Evolutionary conservation across 441 rosid genomes (phyloP), one percentile per base, ranked within the genome.

Genomic region (Jatropha podagrica): DNA sequence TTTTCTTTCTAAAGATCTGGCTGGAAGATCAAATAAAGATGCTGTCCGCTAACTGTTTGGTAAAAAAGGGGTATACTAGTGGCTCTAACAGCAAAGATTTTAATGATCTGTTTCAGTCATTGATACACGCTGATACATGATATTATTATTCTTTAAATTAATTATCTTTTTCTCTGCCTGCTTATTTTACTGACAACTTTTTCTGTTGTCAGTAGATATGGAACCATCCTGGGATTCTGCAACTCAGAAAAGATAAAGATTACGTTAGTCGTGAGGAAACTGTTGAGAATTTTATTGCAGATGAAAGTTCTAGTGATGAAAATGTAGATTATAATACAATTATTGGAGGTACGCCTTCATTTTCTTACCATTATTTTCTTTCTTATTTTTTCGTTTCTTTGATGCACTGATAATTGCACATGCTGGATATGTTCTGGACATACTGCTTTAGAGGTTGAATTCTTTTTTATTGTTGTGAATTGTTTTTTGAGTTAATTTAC

Each of bases 191-290:
- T 73, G 48, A 67, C 69, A 74, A 49, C n/a, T 17, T 61, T 82
- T 70, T 42, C 59, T 77, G 70, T 82, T 46, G 63, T 68, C 87
- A 70, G 81, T 84, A 97, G 99, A 94, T 97, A 82, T 91, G 97
- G 93, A 97, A 97, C 84, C 99, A 97, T 89, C 99, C 99, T 79
- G 98, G 98, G 76, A 97, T 97, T 82, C 84, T 94, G 82, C 98
- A 94, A 84, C 79, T 97, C 89, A 94, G 85, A 78, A 96, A 96
- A 78, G 93, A 91, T 84, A 88, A 87, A 81, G 93, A 84, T 79
- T 75, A 83, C 63, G 80, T 80, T n/a, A 86, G 81, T 69, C 94
- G 79, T 74, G 98, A 92, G 77, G 98, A 94, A 76, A 83, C 88
- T 78, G 88, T 81, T 68, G 98, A 94, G 77, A 91, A 82, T 80